Base-by-base conservation (phyloP, 2,329 filamentous ascomycete species). In the Colletotrichum tabaci region DNA sequence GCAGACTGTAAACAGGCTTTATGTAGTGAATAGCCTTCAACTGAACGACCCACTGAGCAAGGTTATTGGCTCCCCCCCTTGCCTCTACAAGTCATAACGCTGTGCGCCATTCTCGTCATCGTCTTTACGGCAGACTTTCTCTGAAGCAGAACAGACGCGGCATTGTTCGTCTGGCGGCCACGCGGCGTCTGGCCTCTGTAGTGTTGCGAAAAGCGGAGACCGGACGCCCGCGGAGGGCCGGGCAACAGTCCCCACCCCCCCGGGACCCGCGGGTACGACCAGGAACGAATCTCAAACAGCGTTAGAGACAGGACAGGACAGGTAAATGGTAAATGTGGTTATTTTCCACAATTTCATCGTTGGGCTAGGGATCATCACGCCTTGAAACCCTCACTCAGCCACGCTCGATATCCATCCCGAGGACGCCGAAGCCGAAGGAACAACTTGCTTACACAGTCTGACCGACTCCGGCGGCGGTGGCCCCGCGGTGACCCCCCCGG, bases 201-300 rank as follows among this genome's bases (percentile, higher is more conserved):
- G 26, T 4, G 26, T 26, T 26, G 4, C 30, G 2, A 10, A 21
- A 26, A 44, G 61, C 57, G 60, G 60, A n/a, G 18, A 61, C 16
- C 60, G 61, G 61, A 44, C 1, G 9, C 21, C 61, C 61, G 61
- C 61, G 61, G 61, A 63, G 16, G 9, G 35, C 61, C 49, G 61
- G 30, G 30, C 30, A 30, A 1, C 30, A 9, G 30, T 30, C 30
- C 30, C 30, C 30, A 30, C 30, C 30, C 30, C 30, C 30, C 30
- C 49, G 49, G 47, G 1, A 15, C 21, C 61, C 61, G 61, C 61
- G 61, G 60, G 30, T 6, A 13, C 15, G 5, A 3, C 6, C 3
- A 7, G 23, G 44, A 35, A 30, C 60, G 47, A 62, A 42, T 44
- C 21, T 30, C 47, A 44, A 9, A 30, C 26, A 26, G 26, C 26